Base-by-base conservation (phyloP, 2,329 filamentous ascomycete species). In the Claviceps humidiphila region DNA sequence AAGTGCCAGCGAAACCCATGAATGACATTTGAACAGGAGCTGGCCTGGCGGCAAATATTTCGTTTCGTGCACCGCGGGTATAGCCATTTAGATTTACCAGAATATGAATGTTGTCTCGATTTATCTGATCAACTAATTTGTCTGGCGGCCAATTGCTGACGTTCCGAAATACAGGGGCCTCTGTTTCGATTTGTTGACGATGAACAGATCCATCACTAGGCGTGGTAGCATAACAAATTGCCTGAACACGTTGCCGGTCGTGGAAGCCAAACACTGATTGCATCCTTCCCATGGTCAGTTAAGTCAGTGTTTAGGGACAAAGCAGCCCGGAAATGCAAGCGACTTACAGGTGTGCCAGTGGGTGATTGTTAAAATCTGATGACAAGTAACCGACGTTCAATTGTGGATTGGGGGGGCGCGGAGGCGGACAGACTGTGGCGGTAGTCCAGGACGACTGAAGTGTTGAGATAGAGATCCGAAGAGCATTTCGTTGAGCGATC, bases 1-100 rank as follows among this genome's bases (percentile, higher is more conserved):
- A 73, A 0, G 91, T 96, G 9, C 93, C 93, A 0, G 93, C 93
- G 64, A 98, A 98, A 0, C 93, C 93, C 93, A 98, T 98, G 63
- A 98, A 98, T 0, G 93, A 95, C 93, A 98, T 98, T 59, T 98
- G 93, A 44, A 98, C 89, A 0, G 93, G 93, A 2, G 90, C 89
- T 16, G 93, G 89, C 26, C 94, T 82, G 22, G 93, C 93, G 22
- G 93, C 93, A 66, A 98, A 98, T 4, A 98, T 85, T 64, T 98
- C 93, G 60, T 98, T 98, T 24, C 90, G 82, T n/a, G 93, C 93
- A 34, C 93, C 93, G 51, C 93, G 80, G 0, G 93, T 98, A 66
- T 98, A 98, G 11, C 93, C 93, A 61, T 98, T 98, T n/a, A 98
- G 76, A 58, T 98, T 98, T 60, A 98, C 82, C 20, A 98, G 76